Evolutionary conservation across 2,329 filamentous ascomycete species (phyloP), one percentile per base, ranked within the genome.

Genomic region (Neopestalotiopsis rosae): DNA sequence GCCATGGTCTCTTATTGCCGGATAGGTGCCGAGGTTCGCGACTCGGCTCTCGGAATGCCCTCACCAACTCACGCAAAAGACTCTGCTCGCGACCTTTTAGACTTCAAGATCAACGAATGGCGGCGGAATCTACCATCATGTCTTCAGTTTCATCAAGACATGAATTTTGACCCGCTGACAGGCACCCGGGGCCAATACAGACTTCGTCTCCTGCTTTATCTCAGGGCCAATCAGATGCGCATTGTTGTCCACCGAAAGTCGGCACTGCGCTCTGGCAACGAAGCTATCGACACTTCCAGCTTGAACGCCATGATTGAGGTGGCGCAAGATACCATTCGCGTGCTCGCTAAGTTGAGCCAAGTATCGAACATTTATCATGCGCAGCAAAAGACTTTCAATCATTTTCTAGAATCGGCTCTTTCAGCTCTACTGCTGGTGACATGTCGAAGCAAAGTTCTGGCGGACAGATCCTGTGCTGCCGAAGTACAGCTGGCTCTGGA

Each of bases 311-410:
- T 67, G 52, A 32, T 67, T 7, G 52, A 61, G 42, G 65, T 67
- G 5, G 65, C 65, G 14, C 52, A 61, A 61, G 65, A 67, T 24
- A 61, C 65, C 9, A 67, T 67, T 28, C 65, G 57, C 34, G 56
- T 67, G 5, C 57, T 67, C 12, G 52, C 34, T 24, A 52, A 67
- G 32, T n/a, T 67, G 14, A 52, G 13, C 34, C 30, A 67, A 32
- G 52, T 56, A 14, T 49, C 52, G 6, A 52, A 67, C 32, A 61
- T 67, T 38, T 67, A 67, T 38, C 65, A 61, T 40, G 34, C 52
- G 9, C 65, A 67, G 34, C 65, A 67, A 14, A 61, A 61, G 56
- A 61, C 57, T 14, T 67, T 67, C 56, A 67, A 67, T 28, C 65
- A 67, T 56, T 67, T 67, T 61, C 57, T 67, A 7, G 52, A 61